Base-by-base conservation (phyloP, 495 filamentous ascomycete species). In the Neurospora cerealis region DNA sequence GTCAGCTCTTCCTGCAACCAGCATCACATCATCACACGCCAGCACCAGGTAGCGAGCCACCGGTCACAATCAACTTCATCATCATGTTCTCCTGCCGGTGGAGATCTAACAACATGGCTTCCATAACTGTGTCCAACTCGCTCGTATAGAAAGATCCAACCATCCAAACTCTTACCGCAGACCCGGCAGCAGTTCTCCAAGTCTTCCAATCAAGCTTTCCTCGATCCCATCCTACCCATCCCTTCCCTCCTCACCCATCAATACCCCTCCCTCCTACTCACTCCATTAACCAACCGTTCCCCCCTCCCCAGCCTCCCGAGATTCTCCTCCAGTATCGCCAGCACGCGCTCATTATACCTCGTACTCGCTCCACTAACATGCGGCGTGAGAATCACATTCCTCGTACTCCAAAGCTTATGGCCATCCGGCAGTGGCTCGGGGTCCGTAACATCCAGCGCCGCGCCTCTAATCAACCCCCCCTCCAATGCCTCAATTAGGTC, bases 361-460 rank as follows among this genome's bases (percentile, higher is more conserved):
- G 76, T 82, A 8, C 88, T 89, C 21, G 85, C 70, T 0, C 91
- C 89, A 79, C 91, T 93, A 21, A 95, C 82, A 86, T 97, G 94
- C 69, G 94, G 94, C 74, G 92, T 95, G 70, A 97, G 85, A 62
- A 91, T 87, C 21, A 92, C 86, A 82, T 95, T 94, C 76, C 88
- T 86, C 74, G 89, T 82, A 37, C 86, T 87, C 94, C 94, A 97
- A 70, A 97, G 80, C 74, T 87, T 85, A 79, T 90, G 87, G 8
- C 91, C 89, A 54, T 82, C 75, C 2, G 92, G 92, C 78, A 97
- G 78, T 0, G 94, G 94, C 77, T 97, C 94, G 5, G 93, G 93
- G 73, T 96, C 93, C 48, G 93, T 94, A 0, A 97, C 94, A 83
- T 97, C 94, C 71, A 97, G 80, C 54, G 92, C 93, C 8, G 93